Percentiles rank a stretch among this genome's conserved stretches.
Evolutionary conservation across 805 yeast genomes (phyloP).

Genomic region (Candida insectalens): DNA sequence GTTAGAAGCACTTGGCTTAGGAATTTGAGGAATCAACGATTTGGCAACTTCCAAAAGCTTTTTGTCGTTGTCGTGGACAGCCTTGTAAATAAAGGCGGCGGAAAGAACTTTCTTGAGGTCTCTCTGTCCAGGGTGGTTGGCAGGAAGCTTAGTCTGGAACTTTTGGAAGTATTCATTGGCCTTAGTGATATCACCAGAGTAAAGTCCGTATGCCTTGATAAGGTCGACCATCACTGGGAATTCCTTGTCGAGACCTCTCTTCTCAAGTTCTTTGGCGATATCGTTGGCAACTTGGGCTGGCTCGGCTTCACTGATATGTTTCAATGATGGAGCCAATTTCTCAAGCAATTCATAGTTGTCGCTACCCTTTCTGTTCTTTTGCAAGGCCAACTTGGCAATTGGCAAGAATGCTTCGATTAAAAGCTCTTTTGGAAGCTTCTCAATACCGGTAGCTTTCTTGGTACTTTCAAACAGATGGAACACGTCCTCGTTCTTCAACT

Average conservation of each 20-base stretch:
- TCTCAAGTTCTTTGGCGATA: slow-evolving; percentile 10
- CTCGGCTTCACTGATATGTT: slow-evolving; percentile 3
- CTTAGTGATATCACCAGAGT: slow-evolving; percentile 12
- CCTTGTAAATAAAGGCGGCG: slow-evolving; percentile 14
- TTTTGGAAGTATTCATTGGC: slow-evolving; percentile 15
- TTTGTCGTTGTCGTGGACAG: slow-evolving; percentile 9
- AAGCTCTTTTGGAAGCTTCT: slow-evolving; percentile 3
- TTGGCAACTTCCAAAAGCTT: slow-evolving; percentile 15
- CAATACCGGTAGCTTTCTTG: slow-evolving; percentile 5
- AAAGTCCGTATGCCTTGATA: slow-evolving; percentile 17
- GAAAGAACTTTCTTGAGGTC: slow-evolving; percentile 15
- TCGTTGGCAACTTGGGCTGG: slow-evolving; percentile 7
- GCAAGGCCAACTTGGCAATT: no score
- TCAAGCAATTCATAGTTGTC: slow-evolving; percentile 7
- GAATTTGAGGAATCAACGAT: slow-evolving; percentile 18
- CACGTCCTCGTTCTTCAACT: slow-evolving; percentile 12
- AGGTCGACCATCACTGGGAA: slow-evolving; percentile 8
- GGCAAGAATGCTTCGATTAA: slow-evolving; percentile 12
- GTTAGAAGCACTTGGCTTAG: slow-evolving; percentile 16
- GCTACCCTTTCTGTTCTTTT: slow-evolving; percentile 5
- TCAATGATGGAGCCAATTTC: slow-evolving; percentile 1
- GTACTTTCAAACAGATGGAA: slow-evolving; percentile 13
- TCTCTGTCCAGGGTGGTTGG: slow-evolving; percentile 13
- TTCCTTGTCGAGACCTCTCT: slow-evolving; percentile 9
- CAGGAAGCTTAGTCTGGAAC: slow-evolving; percentile 17